Conservation (phyloP, 257 asterid species). For the Lithospermum erythrorhizon region DNA sequence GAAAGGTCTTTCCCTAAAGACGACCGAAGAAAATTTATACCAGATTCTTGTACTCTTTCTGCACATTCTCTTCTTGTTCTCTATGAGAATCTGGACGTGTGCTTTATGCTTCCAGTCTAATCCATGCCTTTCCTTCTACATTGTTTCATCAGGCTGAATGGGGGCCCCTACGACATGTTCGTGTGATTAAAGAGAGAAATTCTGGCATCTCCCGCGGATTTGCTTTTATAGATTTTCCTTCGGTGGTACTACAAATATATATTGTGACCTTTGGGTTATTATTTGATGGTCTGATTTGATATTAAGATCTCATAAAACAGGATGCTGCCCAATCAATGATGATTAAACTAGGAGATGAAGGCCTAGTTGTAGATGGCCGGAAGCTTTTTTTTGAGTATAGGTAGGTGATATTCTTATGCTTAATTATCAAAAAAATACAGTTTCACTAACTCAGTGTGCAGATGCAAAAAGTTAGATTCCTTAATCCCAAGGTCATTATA, state of each 20-base stretch:
- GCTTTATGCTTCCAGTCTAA: conserved; percentile 1
- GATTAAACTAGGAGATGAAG: conserved; percentile 77
- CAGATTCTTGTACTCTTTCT: conserved; percentile 59
- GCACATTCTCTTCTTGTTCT: conserved; percentile 13
- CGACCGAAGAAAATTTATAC: conserved; percentile 91
- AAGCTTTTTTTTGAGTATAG: conserved; percentile 91
- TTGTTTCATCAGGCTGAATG: conserved; percentile 64
- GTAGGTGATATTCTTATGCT: conserved; percentile 22
- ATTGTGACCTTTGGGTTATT: conserved; percentile 6
- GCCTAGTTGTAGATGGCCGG: conserved; percentile 87
- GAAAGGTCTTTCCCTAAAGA: conserved; percentile 92
- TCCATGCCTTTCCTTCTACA: conserved; percentile 7
- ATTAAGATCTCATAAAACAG: conserved; percentile 31
- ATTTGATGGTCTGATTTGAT: conserved; percentile 9
- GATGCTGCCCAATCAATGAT: conserved; percentile 91
- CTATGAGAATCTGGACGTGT: conserved; percentile 7
- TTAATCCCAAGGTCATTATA: no score
- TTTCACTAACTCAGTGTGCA: neutral
- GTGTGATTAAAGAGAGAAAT: conserved; percentile 89
- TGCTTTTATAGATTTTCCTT: conserved; percentile 93
- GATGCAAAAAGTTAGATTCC: no score
- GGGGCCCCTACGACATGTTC: conserved; percentile 98
- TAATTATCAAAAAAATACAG: conserved; percentile 1
- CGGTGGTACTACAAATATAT: conserved; percentile 50
- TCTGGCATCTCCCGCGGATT: conserved; percentile 96